Evolutionary conservation across 2,329 filamentous ascomycete genomes (phyloP).

Genomic region (Alternaria dauci): DNA sequence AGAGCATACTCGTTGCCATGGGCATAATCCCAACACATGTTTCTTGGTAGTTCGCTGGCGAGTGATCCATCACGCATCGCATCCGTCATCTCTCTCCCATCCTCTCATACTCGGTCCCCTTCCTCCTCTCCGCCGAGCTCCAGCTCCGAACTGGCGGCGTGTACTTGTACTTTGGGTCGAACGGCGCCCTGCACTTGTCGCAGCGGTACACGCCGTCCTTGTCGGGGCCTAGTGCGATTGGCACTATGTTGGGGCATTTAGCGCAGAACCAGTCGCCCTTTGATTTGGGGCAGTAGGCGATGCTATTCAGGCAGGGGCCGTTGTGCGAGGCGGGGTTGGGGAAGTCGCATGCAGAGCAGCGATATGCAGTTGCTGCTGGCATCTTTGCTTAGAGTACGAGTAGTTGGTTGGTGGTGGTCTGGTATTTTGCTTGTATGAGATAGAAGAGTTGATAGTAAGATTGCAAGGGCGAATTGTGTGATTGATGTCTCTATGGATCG

Average conservation of each 20-base stretch:
- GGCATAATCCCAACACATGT: background rate
- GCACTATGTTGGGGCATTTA: constrained; percentile 4
- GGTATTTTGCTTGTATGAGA: background rate
- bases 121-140: constrained; percentile 1
- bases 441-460: background rate
- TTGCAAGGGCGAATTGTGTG: background rate
- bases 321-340: constrained; percentile 1
- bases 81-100: background rate
- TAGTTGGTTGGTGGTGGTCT: background rate
- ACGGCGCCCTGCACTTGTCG: background rate
- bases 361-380: background rate
- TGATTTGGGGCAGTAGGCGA: constrained; percentile 3
- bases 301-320: background rate
- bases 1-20: background rate
- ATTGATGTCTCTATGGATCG: background rate
- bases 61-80: background rate
- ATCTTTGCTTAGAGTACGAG: background rate
- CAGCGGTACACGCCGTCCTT: constrained; percentile 1
- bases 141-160: constrained; percentile 1
- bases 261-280: constrained; percentile 6
- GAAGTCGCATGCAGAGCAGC: background rate
- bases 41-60: background rate
- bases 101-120: constrained; percentile 1
- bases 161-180: constrained; percentile 5
- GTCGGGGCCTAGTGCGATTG: background rate